Conservation (phyloP, 306 rosid genomes). For the Canavalia gladiata region DNA sequence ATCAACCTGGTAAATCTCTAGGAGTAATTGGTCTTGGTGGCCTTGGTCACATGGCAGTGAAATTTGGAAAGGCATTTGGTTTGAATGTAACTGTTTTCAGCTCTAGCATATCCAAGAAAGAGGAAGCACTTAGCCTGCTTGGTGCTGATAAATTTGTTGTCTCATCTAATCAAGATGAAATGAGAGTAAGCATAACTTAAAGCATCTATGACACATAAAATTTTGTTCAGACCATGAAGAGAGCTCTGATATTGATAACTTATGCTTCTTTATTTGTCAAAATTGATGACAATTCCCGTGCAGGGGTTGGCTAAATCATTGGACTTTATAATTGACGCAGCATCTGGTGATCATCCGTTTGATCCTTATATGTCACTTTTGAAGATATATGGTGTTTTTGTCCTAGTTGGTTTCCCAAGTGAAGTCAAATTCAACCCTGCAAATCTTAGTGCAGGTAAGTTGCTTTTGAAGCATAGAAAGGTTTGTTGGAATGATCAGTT, state of each 20-base stretch:
- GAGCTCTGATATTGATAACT: too few species aligned
- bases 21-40: conserved; percentile 97
- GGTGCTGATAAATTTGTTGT: conserved; percentile 82
- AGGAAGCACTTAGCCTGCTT: conserved; percentile 74
- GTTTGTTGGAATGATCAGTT: conserved; percentile 29
- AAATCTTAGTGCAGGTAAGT: conserved; percentile 70
- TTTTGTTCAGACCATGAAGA: too few species aligned
- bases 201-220: neutral
- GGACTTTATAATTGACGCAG: conserved; percentile 82
- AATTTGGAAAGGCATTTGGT: conserved; percentile 87
- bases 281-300: conserved; percentile 36
- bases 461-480: conserved; percentile 7
- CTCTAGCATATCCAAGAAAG: conserved; percentile 85
- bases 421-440: conserved; percentile 81
- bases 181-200: conserved; percentile 59
- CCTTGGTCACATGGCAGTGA: conserved; percentile 94
- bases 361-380: conserved; percentile 81
- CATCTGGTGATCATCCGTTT: conserved; percentile 89
- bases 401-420: conserved; percentile 80
- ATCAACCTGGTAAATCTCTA: conserved; percentile 86
- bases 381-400: conserved; percentile 71
- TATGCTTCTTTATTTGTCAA: neutral
- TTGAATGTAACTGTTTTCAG: conserved; percentile 78
- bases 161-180: conserved; percentile 77
- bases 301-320: conserved; percentile 74